Evolutionary conservation across 768 basidiomycete genomes (phyloP).

Genomic region (Jaapia argillacea): DNA sequence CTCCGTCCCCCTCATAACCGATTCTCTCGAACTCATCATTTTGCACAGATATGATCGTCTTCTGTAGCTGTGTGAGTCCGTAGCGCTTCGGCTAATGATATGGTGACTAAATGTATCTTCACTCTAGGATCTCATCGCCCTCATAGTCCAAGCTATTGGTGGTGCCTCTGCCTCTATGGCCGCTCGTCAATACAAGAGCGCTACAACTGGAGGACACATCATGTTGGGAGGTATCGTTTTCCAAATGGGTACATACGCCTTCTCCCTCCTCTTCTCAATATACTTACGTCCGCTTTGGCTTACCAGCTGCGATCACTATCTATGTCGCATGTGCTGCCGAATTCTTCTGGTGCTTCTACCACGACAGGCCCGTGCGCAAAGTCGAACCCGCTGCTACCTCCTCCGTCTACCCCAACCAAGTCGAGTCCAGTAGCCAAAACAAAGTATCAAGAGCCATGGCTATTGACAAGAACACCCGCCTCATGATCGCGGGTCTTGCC

Average conservation of each 20-base stretch:
- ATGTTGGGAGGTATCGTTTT: conserved; percentile 59
- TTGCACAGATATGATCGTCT: conserved; percentile 30
- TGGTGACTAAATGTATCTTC: background rate
- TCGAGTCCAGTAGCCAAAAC: no score
- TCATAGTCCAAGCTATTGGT: conserved; percentile 54
- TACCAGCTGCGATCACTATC: conserved; percentile 29
- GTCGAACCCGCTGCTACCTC: no score
- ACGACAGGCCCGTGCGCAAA: conserved; percentile 22
- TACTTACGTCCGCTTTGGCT: background rate
- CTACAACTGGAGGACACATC: conserved; percentile 22
- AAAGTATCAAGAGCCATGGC: no score
- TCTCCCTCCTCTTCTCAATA: background rate
- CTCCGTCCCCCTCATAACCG: conserved; percentile 6
- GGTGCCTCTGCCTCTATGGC: conserved; percentile 28
- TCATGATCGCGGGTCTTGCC: conserved; percentile 8
- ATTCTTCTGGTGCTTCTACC: conserved; percentile 30
- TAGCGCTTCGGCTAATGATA: background rate
- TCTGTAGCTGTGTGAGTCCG: conserved; percentile 24
- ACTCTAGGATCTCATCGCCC: conserved; percentile 40
- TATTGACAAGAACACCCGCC: no score
- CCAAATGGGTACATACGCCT: conserved; percentile 32
- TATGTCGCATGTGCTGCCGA: conserved; percentile 32
- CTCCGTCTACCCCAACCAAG: no score
- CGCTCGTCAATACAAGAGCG: conserved; percentile 4
- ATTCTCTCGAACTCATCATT: background rate